phyloP scores from a whole-genome alignment of 129 eudicot species.

The Calendula officinalis region DNA sequence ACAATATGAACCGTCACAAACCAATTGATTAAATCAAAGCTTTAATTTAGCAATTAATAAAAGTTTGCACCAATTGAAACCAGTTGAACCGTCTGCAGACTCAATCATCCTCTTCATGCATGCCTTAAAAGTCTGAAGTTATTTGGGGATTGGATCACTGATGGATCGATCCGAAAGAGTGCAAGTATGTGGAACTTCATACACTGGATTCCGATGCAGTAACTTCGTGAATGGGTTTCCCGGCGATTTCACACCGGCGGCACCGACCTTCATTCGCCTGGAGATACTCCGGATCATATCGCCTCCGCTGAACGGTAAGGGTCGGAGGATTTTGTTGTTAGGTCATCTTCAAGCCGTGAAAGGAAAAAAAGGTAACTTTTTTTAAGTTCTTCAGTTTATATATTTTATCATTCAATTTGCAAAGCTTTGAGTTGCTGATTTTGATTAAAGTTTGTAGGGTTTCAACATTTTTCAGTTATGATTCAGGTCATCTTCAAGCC shows the following conservation, averaged over 20 bases:
- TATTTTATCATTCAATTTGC: conserved; percentile 3
- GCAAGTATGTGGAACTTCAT: conserved; percentile 97
- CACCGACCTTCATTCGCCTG: conserved; percentile 45
- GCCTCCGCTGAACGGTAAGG: conserved; percentile 72
- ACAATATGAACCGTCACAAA: too few relatives aligned
- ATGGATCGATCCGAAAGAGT: conserved; percentile 89
- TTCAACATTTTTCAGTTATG: background rate
- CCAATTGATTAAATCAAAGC: too few relatives aligned
- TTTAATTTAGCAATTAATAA: too few relatives aligned
- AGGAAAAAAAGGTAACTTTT: conserved; percentile 71
- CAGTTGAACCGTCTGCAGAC: too few relatives aligned
- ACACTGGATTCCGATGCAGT: conserved; percentile 35
- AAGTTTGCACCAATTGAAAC: too few relatives aligned
- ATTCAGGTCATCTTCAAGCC: conserved; percentile 12
- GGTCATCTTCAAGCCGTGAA: conserved; percentile 76
- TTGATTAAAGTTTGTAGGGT: background rate
- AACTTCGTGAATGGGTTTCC: conserved; percentile 48
- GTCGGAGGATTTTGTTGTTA: conserved; percentile 88
- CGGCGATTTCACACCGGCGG: conserved; percentile 37
- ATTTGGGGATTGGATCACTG: conserved; percentile 90
- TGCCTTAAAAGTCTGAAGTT: conserved; percentile 92
- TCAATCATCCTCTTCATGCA: too few relatives aligned
- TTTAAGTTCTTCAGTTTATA: background rate
- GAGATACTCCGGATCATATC: conserved; percentile 50
- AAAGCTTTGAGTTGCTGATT: background rate